phyloP scores from a whole-genome alignment of 1,284 basidiomycete species.

The Bjerkandera adusta region DNA sequence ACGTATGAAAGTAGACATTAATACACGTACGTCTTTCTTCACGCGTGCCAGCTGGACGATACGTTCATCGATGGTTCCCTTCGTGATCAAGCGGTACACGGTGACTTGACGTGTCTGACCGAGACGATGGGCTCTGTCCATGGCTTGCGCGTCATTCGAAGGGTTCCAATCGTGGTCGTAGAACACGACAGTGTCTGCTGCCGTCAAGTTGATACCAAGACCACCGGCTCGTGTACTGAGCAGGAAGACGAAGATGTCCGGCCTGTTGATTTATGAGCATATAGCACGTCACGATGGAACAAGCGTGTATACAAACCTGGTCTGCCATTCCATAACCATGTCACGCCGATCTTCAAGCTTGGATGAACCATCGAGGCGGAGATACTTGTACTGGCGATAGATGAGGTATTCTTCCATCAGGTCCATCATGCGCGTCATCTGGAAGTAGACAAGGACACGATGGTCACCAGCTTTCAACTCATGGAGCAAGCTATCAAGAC shows the following conservation, averaged over 20 bases:
- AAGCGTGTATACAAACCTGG: slow-evolving; percentile 62
- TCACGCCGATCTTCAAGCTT: slow-evolving; percentile 96
- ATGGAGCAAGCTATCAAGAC: slow-evolving; percentile 85
- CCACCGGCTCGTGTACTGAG: slow-evolving; percentile 97
- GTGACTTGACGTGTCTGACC: slow-evolving; percentile 99
- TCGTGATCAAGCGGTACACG: slow-evolving; percentile 95
- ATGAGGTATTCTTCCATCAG: slow-evolving; percentile 99
- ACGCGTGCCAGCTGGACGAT: slow-evolving; percentile 93
- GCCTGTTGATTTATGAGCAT: slow-evolving; percentile 42
- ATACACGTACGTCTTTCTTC: slow-evolving; percentile 84
- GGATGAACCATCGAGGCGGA: slow-evolving; percentile 93
- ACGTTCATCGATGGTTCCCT: slow-evolving; percentile 97
- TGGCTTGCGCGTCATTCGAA: slow-evolving; percentile 98
- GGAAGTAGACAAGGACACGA: slow-evolving; percentile 97
- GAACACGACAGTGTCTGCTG: slow-evolving; percentile 97
- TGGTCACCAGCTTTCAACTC: slow-evolving; percentile 95
- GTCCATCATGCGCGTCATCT: slow-evolving; percentile 99
- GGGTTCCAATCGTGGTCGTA: slow-evolving; percentile 99
- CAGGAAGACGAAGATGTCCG: slow-evolving; percentile 95
- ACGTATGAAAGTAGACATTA: not conserved
- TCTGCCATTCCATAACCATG: slow-evolving; percentile 99
- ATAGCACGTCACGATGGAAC: not conserved
- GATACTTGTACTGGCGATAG: slow-evolving; percentile 97
- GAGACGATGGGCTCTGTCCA: slow-evolving; percentile 98
- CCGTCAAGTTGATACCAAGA: slow-evolving; percentile 97